Evolutionary conservation across 306 rosid genomes (phyloP), one percentile per base, ranked within the genome.

Genomic region (Corylus heterophylla): DNA sequence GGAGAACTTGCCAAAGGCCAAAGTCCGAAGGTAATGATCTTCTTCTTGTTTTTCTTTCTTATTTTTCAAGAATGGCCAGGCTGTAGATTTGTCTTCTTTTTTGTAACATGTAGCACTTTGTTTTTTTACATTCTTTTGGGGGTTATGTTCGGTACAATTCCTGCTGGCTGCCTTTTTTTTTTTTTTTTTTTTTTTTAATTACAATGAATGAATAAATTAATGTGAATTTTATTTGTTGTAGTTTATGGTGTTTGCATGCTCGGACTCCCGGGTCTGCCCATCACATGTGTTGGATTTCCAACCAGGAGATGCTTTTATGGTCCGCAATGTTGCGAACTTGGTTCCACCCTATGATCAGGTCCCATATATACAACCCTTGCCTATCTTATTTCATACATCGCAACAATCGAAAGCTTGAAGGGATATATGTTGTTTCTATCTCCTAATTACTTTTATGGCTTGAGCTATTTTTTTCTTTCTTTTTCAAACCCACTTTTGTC

Each of bases 281-380:
- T 96, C 99, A 58, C 99, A 96, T 82, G 90, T 87, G 69, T 86
- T 96, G 67, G 91, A 96, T 82, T 88, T 93, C 83, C 99, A 96
- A 78, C 99, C 99, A 54, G 99, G 99, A 49, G 98, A 96, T 85
- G 99, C 99, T 62, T 96, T 96, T 89, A 85, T 93, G 82, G 97
- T 96, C 83, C 88, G 99, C 83, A 96, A 92, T 81, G 96, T 96
- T 82, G 98, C 98, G 59, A 96, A 95, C 84, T n/a, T 96, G 54
- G 99, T 96, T 78, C 97, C 99, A 47, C 97, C 99, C 51, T 96
- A 75, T 75, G 92, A 88, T 68, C 83, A 91, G 94, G 98, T 89
- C 49, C 58, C 66, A 13, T 68, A 42, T 42, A 42, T 42, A 68
- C 69, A 13, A 20, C 7, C 45, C 48, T 16, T 35, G 17, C 8